Evolutionary conservation across 1,284 basidiomycete genomes (phyloP), one percentile per base, ranked within the genome.

Genomic region (Schizopora paradoxa): DNA sequence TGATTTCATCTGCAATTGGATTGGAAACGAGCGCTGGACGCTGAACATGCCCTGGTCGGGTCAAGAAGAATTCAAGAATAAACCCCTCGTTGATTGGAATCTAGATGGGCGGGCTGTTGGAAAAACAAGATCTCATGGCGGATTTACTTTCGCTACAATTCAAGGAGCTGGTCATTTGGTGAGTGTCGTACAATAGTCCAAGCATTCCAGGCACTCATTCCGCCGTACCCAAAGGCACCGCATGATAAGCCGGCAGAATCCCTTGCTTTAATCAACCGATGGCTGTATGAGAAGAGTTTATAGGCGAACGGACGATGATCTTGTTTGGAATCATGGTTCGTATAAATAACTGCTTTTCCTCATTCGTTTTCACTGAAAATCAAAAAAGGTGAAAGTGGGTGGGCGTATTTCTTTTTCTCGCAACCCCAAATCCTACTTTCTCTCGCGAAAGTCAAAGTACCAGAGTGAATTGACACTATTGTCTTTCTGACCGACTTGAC

Each of bases 1-100:
- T 41, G 67, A 69, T 56, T 65, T 57, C 47, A 66, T 69, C 56
- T 69, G 68, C 55, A 70, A 69, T 54, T 65, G 65, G 55, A 48
- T 41, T 45, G 67, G 62, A 32, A 69, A 70, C 52, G 59, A 67
- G 48, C 51, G 55, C 22, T 69, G 66, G 64, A 64, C 65, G 44
- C 56, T 65, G 46, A 38, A 49, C 6, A 55, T 71, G 27, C 54
- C 66, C 45, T 71, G 67, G 69, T 57, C 61, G 4, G 66, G 67
- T 13, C 54, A 67, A 49, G 47, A 53, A 16, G 58, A 51, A 16
- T 70, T 65, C 56, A 58, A 58, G 62, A 49, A 66, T 66, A 52
- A 63, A 63, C 49, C 49, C 38, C 54, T 65, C 19, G 40, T 54
- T 8, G 62, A 67, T 8, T 72, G 70, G 69, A 58, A 50, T 2